Percentiles rank a stretch among this genome's conserved stretches.
phyloP scores from a whole-genome alignment of 108 stramenopile species.

The Cyclostephanos invisitatus region DNA sequence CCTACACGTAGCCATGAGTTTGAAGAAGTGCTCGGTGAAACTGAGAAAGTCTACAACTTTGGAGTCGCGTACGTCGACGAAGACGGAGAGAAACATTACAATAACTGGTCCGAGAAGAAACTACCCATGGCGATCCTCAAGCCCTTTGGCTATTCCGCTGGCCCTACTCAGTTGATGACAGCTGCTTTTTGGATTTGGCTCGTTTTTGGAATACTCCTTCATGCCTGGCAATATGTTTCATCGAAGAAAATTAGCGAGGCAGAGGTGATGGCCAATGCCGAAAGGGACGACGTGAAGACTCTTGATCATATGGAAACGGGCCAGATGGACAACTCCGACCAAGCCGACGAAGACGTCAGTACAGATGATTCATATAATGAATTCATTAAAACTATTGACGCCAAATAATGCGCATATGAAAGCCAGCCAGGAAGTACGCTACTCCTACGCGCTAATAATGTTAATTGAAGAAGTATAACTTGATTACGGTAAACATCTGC shows the following conservation, averaged over 20 bases:
- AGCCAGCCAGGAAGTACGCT: too few relatives aligned
- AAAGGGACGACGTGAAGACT: constrained; percentile 14
- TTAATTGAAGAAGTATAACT: too few relatives aligned
- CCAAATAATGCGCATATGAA: too few relatives aligned
- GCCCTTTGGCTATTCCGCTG: constrained; percentile 79
- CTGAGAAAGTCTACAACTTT: constrained; percentile 57
- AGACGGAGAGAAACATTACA: neutral
- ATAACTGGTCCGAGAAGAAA: constrained; percentile 57
- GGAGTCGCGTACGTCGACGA: constrained; percentile 17
- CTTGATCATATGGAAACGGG: constrained; percentile 3
- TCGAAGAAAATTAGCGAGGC: constrained; percentile 43
- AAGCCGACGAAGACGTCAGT: neutral
- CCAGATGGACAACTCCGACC: neutral
- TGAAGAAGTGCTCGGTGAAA: constrained; percentile 64
- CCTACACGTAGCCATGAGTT: constrained; percentile 50
- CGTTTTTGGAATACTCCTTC: constrained; percentile 47
- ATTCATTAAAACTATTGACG: too few relatives aligned
- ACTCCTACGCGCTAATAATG: too few relatives aligned
- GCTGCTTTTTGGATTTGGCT: constrained; percentile 70
- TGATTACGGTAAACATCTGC: too few relatives aligned
- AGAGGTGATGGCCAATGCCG: constrained; percentile 28
- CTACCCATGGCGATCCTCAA: constrained; percentile 80
- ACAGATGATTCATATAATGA: constrained; percentile 3
- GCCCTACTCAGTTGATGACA: constrained; percentile 68
- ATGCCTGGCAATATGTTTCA: constrained; percentile 51